A percentile compares a stretch with the other conserved stretches of the same genome.
Conservation (phyloP, 1,284 basidiomycete species). For the Irpex sp. region DNA sequence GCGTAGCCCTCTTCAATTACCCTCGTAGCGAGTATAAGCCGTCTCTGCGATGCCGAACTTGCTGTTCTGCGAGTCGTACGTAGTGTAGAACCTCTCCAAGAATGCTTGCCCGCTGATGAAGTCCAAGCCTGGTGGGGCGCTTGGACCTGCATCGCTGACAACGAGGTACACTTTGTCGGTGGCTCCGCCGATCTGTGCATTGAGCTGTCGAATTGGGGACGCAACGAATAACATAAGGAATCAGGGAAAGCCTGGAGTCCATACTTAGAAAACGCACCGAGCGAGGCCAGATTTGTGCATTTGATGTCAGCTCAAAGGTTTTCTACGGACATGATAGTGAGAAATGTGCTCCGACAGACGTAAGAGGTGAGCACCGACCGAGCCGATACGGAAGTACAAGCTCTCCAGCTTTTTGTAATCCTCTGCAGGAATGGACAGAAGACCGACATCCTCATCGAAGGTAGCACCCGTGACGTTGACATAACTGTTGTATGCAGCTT, state of each 20-base stretch:
- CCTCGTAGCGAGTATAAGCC: background rate
- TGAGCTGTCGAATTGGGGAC: conserved; percentile 13
- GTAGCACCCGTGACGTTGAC: conserved; percentile 20
- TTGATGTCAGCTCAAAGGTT: conserved; percentile 41
- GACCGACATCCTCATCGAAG: conserved; percentile 19
- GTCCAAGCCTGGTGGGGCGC: conserved; percentile 20
- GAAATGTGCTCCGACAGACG: background rate
- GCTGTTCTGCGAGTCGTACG: conserved; percentile 51
- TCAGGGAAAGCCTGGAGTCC: background rate
- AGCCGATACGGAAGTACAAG: conserved; percentile 25
- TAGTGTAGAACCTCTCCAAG: conserved; percentile 60
- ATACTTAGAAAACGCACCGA: conserved; percentile 27
- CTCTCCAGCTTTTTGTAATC: conserved; percentile 23
- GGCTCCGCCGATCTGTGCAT: conserved; percentile 23
- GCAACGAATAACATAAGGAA: background rate
- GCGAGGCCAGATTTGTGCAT: conserved; percentile 52
- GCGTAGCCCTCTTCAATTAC: background rate
- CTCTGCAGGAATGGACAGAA: conserved; percentile 20
- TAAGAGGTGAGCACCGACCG: conserved; percentile 8
- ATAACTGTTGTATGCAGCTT: conserved; percentile 23
- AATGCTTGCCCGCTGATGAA: conserved; percentile 30
- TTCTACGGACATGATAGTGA: conserved; percentile 9
- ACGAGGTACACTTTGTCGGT: conserved; percentile 25
- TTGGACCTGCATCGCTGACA: conserved; percentile 18
- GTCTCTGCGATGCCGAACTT: conserved; percentile 37